phyloP scores from a whole-genome alignment of 2,329 filamentous ascomycete genomes.

The Fusarium agapanthi region DNA sequence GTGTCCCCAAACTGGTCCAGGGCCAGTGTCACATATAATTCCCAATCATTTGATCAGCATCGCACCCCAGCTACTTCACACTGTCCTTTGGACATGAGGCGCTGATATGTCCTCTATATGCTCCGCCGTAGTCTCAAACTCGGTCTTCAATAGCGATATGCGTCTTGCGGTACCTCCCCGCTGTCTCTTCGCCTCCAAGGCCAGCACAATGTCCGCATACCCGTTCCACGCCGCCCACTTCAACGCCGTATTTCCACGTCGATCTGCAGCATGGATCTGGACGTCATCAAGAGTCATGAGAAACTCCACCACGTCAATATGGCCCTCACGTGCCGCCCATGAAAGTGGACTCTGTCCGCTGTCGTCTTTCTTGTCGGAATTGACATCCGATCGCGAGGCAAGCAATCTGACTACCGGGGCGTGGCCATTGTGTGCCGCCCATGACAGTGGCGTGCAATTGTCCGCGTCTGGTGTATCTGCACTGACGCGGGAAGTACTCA shows the following conservation, averaged over 20 bases:
- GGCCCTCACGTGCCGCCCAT: neutral
- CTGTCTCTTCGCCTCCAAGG: neutral
- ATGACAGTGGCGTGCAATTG: neutral
- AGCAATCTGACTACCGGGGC: neutral
- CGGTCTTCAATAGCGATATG: neutral
- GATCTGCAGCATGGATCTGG: neutral
- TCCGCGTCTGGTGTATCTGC: neutral
- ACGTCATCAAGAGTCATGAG: neutral
- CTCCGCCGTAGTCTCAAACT: neutral
- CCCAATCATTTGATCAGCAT: neutral
- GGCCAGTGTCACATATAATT: neutral
- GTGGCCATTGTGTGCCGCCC: neutral
- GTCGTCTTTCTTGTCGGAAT: neutral
- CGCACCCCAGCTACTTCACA: neutral
- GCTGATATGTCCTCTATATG: neutral
- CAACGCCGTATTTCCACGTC: neutral
- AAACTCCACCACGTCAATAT: neutral
- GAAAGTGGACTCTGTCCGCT: neutral
- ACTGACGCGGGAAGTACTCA: neutral
- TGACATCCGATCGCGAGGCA: neutral
- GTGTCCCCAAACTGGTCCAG: rapidly evolving
- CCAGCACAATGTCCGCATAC: neutral
- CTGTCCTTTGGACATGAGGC: neutral
- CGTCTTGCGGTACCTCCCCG: neutral
- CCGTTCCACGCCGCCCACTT: neutral